Conservation (phyloP, 257 asterid species). For the Nicotiana undulata region DNA sequence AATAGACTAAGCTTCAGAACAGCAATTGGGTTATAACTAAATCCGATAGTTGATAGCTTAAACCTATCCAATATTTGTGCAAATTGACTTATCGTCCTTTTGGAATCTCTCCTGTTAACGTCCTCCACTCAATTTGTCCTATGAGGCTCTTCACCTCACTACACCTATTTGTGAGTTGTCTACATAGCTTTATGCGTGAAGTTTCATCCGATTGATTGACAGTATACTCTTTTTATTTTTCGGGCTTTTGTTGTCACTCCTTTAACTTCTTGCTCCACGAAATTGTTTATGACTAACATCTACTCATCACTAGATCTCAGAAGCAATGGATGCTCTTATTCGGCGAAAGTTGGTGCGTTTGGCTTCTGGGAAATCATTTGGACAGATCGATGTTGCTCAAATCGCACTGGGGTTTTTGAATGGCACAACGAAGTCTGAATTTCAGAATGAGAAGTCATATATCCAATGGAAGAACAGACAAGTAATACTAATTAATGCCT, state of each 20-base stretch:
- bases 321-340: slow-evolving; percentile 55
- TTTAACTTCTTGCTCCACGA: not conserved
- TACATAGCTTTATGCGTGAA: not conserved
- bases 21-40: not conserved
- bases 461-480: slow-evolving; percentile 83
- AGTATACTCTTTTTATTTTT: not conserved
- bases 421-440: slow-evolving; percentile 68
- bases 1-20: not conserved
- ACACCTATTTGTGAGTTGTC: not conserved
- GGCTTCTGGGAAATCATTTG: slow-evolving; percentile 47
- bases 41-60: not conserved
- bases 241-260: not conserved
- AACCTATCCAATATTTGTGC: not conserved
- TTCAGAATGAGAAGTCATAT: slow-evolving; percentile 62
- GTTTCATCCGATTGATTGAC: not conserved
- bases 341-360: slow-evolving; percentile 59
- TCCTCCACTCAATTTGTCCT: not conserved
- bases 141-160: not conserved
- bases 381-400: slow-evolving; percentile 71
- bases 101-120: not conserved
- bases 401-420: slow-evolving; percentile 66
- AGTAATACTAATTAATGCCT: slow-evolving; percentile 29
- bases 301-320: slow-evolving; percentile 64
- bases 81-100: not conserved
- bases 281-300: slow-evolving; percentile 16